Percentiles rank a stretch among this genome's conserved stretches.
These are phyloP conservation scores for Colletotrichum aenigma DNA, from an alignment of 2,329 filamentous ascomycete species.

Conservation along the genomic window DNA sequence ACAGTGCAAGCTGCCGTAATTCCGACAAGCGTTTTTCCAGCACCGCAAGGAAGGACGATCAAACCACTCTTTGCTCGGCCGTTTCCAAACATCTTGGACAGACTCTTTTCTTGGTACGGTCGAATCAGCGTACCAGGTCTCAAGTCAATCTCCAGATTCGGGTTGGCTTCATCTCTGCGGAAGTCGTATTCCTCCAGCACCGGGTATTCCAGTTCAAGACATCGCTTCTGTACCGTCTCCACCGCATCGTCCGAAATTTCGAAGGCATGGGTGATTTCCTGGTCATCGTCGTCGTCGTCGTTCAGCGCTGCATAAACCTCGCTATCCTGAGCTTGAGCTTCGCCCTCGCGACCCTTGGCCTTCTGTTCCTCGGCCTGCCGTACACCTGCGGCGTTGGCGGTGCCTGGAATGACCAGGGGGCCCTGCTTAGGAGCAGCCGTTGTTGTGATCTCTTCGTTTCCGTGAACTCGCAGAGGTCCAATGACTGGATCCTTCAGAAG, in stretches of 20 bases:
- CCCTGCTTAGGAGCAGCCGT: conserved; percentile 86
- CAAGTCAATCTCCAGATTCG: conserved; percentile 92
- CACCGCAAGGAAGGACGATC: conserved; percentile 94
- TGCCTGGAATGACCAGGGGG: conserved; percentile 90
- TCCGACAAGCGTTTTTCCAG: conserved; percentile 96
- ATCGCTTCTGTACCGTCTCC: conserved; percentile 87
- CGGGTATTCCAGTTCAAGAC: conserved; percentile 83
- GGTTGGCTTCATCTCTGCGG: conserved; percentile 85
- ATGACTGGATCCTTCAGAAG: conserved; percentile 87
- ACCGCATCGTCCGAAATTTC: conserved; percentile 85
- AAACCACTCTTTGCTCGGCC: conserved; percentile 96
- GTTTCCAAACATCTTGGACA: conserved; percentile 99
- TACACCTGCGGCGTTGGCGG: conserved; percentile 88
- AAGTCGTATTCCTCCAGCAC: conserved; percentile 98
- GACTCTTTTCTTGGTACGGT: conserved; percentile 94
- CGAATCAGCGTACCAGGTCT: conserved; percentile 89
- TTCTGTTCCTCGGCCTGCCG: conserved; percentile 67
- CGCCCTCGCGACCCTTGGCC: conserved; percentile 49
- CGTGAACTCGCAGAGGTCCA: conserved; percentile 77
- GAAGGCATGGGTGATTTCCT: conserved; percentile 90
- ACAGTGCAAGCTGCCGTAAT: conserved; percentile 98
- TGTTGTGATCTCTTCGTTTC: conserved; percentile 73
- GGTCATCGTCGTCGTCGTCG: conserved; percentile 86
- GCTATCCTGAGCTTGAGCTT: conserved; percentile 61
- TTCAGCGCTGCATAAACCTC: conserved; percentile 76